Evolutionary conservation across 805 yeast genomes (phyloP).

Genomic region (Maudiozyma serrabonitensis): DNA sequence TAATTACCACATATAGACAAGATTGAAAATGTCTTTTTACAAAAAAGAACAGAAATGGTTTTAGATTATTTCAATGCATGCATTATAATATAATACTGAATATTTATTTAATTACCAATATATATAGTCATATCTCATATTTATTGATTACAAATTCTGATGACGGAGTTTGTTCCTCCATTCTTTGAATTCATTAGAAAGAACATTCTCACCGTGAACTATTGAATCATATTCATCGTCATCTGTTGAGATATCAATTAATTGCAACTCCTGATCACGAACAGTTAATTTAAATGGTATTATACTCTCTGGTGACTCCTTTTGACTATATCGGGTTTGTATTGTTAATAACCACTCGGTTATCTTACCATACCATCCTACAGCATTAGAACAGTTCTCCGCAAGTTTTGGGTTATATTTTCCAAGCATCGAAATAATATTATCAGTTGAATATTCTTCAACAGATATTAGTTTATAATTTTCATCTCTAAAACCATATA

Average conservation of each 20-base stretch:
- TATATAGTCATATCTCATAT: not conserved
- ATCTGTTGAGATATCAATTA: constrained; percentile 33
- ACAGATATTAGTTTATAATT: constrained; percentile 48
- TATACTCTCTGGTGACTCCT: constrained; percentile 48
- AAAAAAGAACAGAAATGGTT: not conserved
- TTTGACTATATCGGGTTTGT: constrained; percentile 20
- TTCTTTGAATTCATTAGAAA: constrained; percentile 39
- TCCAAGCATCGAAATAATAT: constrained; percentile 61
- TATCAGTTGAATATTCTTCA: constrained; percentile 69
- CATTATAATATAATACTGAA: not conserved
- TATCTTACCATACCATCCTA: constrained; percentile 79
- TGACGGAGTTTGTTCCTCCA: constrained; percentile 36
- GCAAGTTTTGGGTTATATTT: constrained; percentile 30
- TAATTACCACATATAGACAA: constrained; percentile 18
- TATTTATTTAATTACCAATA: not conserved
- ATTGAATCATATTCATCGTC: constrained; percentile 31
- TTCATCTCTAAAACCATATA: constrained; percentile 83
- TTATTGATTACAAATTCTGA: not conserved
- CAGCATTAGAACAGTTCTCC: constrained; percentile 64
- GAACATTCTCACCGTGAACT: constrained; percentile 31
- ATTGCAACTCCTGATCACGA: constrained; percentile 43
- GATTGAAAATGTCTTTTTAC: not conserved
- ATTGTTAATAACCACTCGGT: constrained; percentile 60
- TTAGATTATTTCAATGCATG: not conserved
- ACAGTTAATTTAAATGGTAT: constrained; percentile 43